Base-by-base conservation (phyloP, 2,329 filamentous ascomycete genomes). In the Aspergillus sp. region DNA sequence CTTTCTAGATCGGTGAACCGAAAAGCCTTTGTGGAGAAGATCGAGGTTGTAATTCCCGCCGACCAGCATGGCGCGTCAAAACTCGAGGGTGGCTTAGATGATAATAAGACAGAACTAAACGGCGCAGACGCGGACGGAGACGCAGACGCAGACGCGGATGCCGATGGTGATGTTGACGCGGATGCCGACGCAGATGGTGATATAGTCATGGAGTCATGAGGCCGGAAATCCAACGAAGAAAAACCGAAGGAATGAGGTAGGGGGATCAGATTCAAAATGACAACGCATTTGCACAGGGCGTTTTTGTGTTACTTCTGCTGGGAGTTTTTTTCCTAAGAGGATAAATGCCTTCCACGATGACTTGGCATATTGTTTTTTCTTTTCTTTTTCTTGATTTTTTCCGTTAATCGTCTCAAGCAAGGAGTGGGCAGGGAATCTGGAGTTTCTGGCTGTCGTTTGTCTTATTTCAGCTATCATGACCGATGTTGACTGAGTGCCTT, bases 91-190 rank as follows among this genome's bases (percentile, higher is more conserved):
- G 45, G 42, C 9, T 41, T 53, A 35, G 40, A 37, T 5, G 48
- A 47, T 6, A 40, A 36, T 19, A 45, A 51, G 31, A 31, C 43
- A 27, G 44, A 52, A 26, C 42, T 49, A 6, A 57, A 60, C 33
- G 60, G 56, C 6, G 51, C 49, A 10, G 61, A 64, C 37, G 54
- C 54, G 4, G 61, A 64, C 33, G 52, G 52, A 2, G 59, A 64
- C 42, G 52, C 51, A 19, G 54, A 54, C 36, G 51, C 41, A 19
- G 60, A 55, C 6, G 51, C 49, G 10, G 61, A 64, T 37, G 54
- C 55, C 4, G 61, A 64, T 34, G 52, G 52, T 2, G 59, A 64
- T 43, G 51, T 50, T 4, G 19, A 19, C 19, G 19, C 19, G 19
- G 19, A 19, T 19, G 19, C 19, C 19, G 19, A 19, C 19, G 19